A percentile compares a stretch with the other conserved stretches of the same genome.
phyloP scores from a whole-genome alignment of 1,284 basidiomycete genomes.

The Rhodotorula sp. region DNA sequence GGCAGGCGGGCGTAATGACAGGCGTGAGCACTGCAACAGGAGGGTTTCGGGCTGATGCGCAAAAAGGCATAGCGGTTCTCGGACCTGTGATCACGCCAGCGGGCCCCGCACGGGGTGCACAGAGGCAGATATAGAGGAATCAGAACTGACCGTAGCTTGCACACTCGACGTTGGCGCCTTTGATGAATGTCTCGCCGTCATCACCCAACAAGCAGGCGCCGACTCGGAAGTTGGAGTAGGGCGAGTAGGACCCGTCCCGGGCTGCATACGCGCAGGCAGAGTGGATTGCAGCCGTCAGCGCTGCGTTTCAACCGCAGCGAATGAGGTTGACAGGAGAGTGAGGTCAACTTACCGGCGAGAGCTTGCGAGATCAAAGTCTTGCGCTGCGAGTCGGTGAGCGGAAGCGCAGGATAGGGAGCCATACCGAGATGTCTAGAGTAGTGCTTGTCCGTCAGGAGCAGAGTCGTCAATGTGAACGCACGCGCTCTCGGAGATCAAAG shows the following conservation, averaged over 20 bases:
- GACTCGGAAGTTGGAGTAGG: constrained; percentile 49
- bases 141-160: constrained; percentile 46
- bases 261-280: constrained; percentile 4
- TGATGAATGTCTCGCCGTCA: constrained; percentile 46
- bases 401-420: constrained; percentile 18
- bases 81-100: no score
- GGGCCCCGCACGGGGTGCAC: no score
- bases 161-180: constrained; percentile 51
- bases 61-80: no score
- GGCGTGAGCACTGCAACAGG: no score
- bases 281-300: not conserved
- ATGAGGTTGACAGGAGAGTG: not conserved
- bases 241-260: constrained; percentile 35
- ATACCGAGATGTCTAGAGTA: not conserved
- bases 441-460: no score
- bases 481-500: not conserved
- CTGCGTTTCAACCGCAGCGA: no score
- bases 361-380: constrained; percentile 16
- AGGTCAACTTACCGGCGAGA: constrained; percentile 13
- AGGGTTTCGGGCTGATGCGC: no score
- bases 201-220: constrained; percentile 49
- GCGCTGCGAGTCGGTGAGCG: constrained; percentile 16
- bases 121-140: not conserved
- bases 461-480: not conserved
- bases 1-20: no score